These are phyloP conservation scores for Conringia planisiliqua DNA, from an alignment of 345 rosid genomes.

Conservation along the genomic window DNA sequence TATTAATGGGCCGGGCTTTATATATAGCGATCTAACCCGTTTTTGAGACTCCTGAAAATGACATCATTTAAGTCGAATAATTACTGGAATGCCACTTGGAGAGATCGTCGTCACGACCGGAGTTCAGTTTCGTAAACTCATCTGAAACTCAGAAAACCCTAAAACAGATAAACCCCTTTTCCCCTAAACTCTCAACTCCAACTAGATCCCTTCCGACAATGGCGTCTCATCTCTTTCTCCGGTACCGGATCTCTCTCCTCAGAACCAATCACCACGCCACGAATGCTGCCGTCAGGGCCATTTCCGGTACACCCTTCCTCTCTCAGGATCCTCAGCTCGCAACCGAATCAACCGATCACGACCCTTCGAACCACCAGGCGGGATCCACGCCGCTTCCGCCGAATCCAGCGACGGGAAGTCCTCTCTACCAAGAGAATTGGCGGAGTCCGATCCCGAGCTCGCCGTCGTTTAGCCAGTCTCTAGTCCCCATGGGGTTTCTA, in stretches of 20 bases:
- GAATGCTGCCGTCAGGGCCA: slow-evolving; percentile 32
- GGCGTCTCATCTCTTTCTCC: slow-evolving; percentile 52
- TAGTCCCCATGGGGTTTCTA: slow-evolving; percentile 45
- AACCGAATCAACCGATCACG: slow-evolving; percentile 38
- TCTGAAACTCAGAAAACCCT: slow-evolving; percentile 35
- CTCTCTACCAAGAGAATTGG: slow-evolving; percentile 80
- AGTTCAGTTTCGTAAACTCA: slow-evolving; percentile 9
- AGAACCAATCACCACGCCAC: slow-evolving; percentile 17
- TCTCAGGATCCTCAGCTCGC: slow-evolving; percentile 70
- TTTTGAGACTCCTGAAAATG: not conserved
- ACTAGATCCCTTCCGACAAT: slow-evolving; percentile 34
- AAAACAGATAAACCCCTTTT: slow-evolving; percentile 11
- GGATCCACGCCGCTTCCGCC: slow-evolving; percentile 68
- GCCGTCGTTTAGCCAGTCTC: slow-evolving; percentile 34
- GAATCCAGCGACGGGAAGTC: slow-evolving; percentile 85
- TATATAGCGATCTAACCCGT: not conserved
- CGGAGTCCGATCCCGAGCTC: slow-evolving; percentile 49
- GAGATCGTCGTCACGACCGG: slow-evolving; percentile 18
- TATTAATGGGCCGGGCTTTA: slow-evolving; percentile 10
- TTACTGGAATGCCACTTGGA: slow-evolving; percentile 13
- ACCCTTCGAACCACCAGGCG: not conserved
- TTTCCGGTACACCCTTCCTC: slow-evolving; percentile 60
- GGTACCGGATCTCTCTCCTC: slow-evolving; percentile 41
- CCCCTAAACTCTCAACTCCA: not conserved
- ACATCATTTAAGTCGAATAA: not conserved